Conservation (phyloP, 371 early-diverging fungal genomes). For the Apophysomyces variabilis region DNA sequence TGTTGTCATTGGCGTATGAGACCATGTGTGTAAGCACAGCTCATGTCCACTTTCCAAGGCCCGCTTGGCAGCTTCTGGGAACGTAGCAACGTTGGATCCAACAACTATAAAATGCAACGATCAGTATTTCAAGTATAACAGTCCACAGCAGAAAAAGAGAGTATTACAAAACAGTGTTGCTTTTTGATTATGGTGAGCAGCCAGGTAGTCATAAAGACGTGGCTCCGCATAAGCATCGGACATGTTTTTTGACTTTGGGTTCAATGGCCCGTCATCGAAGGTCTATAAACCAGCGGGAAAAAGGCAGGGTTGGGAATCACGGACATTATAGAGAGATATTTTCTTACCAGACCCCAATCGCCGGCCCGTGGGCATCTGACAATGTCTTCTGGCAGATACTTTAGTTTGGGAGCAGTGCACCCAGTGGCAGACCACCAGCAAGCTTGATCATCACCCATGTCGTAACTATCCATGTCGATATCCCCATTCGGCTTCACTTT, state of each 20-base stretch:
- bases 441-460: conserved; percentile 22
- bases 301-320: too few relatives aligned
- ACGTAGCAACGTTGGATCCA: conserved; percentile 45
- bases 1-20: conserved; percentile 42
- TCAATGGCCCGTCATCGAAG: conserved; percentile 43
- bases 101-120: conserved; percentile 26
- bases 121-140: background rate
- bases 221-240: conserved; percentile 32
- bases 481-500: conserved; percentile 19
- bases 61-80: conserved; percentile 45
- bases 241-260: conserved; percentile 16
- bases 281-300: conserved; percentile 20
- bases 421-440: conserved; percentile 31
- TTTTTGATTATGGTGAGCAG: conserved; percentile 19
- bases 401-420: conserved; percentile 20
- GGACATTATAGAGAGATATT: background rate
- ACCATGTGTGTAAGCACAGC: conserved; percentile 55
- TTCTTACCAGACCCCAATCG: conserved; percentile 14
- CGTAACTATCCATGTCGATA: conserved; percentile 26
- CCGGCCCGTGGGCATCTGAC: conserved; percentile 18
- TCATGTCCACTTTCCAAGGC: conserved; percentile 44
- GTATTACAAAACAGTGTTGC: conserved; percentile 45
- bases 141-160: background rate
- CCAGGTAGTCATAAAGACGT: conserved; percentile 33
- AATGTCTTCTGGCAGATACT: conserved; percentile 24